phyloP scores from a whole-genome alignment of 129 eudicot species.

The Flaveria trinervia region DNA sequence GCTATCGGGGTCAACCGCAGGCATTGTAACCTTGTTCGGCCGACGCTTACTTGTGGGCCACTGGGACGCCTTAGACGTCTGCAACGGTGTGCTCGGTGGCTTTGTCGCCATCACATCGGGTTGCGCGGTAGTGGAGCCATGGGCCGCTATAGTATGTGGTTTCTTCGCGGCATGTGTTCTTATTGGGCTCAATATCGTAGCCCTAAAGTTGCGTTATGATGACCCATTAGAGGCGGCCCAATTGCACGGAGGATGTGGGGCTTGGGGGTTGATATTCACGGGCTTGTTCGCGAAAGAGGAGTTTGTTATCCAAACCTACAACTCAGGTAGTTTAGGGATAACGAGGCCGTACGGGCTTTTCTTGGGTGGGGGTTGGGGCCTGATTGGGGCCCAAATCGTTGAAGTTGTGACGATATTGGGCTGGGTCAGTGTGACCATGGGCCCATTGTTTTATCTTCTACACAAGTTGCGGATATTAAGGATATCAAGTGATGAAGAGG shows the following conservation, averaged over 20 bases:
- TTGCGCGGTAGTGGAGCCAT: constrained; percentile 71
- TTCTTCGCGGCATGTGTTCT: constrained; percentile 59
- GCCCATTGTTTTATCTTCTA: constrained; percentile 52
- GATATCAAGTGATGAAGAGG: constrained; percentile 52
- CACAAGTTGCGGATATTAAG: constrained; percentile 53
- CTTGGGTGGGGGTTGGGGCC: constrained; percentile 66
- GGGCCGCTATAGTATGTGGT: constrained; percentile 72
- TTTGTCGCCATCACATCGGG: constrained; percentile 72
- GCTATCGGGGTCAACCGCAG: constrained; percentile 61
- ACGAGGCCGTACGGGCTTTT: constrained; percentile 60
- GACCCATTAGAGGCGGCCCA: constrained; percentile 74
- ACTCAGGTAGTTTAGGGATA: constrained; percentile 44
- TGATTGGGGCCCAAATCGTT: constrained; percentile 50
- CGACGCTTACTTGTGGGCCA: constrained; percentile 61
- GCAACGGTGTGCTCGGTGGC: constrained; percentile 70
- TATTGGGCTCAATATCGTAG: constrained; percentile 50
- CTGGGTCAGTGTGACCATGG: constrained; percentile 73
- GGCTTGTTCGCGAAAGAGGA: constrained; percentile 69
- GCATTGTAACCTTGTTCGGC: constrained; percentile 57
- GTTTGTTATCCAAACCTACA: constrained; percentile 51
- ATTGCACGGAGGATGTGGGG: constrained; percentile 72
- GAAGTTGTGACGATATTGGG: constrained; percentile 44
- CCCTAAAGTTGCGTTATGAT: constrained; percentile 46
- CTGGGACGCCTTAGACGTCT: constrained; percentile 67
- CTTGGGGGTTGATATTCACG: constrained; percentile 67